Conservation (phyloP, 306 rosid genomes). For the Dryas octopetala region DNA sequence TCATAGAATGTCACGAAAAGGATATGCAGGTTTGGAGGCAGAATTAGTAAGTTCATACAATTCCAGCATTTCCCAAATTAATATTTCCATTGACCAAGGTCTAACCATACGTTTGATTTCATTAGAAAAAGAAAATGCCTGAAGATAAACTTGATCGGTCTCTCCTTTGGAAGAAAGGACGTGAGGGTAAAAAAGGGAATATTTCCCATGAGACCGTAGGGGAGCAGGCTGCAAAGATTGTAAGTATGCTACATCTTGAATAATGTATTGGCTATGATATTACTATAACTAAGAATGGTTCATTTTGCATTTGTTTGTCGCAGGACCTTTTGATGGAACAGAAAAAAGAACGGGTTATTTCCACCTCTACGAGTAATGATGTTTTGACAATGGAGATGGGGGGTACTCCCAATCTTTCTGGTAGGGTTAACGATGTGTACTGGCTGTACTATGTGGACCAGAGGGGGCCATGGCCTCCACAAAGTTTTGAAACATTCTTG, state of each 20-base stretch:
- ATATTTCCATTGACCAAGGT: background rate
- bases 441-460: too few relatives aligned
- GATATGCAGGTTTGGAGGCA: background rate
- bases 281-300: background rate
- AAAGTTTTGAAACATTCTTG: too few relatives aligned
- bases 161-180: conserved; percentile 2
- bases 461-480: too few relatives aligned
- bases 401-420: background rate
- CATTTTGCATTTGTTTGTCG: background rate
- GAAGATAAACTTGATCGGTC: conserved; percentile 10
- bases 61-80: background rate
- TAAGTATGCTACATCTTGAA: conserved; percentile 5
- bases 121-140: background rate
- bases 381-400: conserved; percentile 9
- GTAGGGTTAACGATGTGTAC: background rate
- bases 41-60: conserved; percentile 4
- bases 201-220: background rate
- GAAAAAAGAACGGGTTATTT: background rate
- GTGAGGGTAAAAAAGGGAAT: background rate
- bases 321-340: background rate
- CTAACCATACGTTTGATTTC: background rate
- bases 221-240: conserved; percentile 14
- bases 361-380: background rate
- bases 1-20: conserved; percentile 1
- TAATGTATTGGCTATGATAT: background rate